These are phyloP conservation scores for Pyrenophora tritici-repentis DNA, from an alignment of 2,329 filamentous ascomycete species.

Conservation along the genomic window DNA sequence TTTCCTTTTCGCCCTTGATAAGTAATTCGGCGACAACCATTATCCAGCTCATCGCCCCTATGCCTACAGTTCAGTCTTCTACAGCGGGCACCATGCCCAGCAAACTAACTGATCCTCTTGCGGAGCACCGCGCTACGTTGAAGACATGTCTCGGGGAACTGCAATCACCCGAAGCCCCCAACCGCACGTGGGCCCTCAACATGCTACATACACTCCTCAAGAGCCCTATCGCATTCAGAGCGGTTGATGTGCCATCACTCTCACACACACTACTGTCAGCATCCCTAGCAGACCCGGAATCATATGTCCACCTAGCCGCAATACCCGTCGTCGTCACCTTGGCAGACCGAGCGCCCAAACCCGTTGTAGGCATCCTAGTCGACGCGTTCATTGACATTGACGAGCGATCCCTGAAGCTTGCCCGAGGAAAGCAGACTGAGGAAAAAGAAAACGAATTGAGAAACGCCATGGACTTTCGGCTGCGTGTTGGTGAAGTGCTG, in stretches of 20 bases:
- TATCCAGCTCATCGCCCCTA: constrained; percentile 60
- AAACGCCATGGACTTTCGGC: constrained; percentile 62
- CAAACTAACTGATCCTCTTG: constrained; percentile 50
- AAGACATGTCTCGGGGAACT: constrained; percentile 34
- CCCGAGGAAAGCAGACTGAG: constrained; percentile 15
- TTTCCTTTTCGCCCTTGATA: constrained; percentile 24
- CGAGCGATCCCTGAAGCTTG: constrained; percentile 33
- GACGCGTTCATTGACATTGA: constrained; percentile 72
- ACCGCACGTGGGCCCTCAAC: constrained; percentile 45
- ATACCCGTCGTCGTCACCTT: constrained; percentile 69
- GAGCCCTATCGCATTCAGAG: constrained; percentile 54
- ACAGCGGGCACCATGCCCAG: constrained; percentile 40
- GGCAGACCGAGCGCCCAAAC: constrained; percentile 64
- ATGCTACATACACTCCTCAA: constrained; percentile 55
- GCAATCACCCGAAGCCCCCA: constrained; percentile 42
- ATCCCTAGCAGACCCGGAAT: constrained; percentile 68
- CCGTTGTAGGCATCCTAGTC: constrained; percentile 65
- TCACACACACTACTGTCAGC: constrained; percentile 68
- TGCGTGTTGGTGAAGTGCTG: constrained; percentile 67
- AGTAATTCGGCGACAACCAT: constrained; percentile 34
- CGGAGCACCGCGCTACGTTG: constrained; percentile 47
- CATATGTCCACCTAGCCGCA: constrained; percentile 72
- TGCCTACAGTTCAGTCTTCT: constrained; percentile 48
- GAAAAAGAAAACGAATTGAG: constrained; percentile 36
- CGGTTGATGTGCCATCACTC: constrained; percentile 69